Base-by-base conservation (phyloP, 2,329 filamentous ascomycete species). In the Dendrostoma leiphaemia region DNA sequence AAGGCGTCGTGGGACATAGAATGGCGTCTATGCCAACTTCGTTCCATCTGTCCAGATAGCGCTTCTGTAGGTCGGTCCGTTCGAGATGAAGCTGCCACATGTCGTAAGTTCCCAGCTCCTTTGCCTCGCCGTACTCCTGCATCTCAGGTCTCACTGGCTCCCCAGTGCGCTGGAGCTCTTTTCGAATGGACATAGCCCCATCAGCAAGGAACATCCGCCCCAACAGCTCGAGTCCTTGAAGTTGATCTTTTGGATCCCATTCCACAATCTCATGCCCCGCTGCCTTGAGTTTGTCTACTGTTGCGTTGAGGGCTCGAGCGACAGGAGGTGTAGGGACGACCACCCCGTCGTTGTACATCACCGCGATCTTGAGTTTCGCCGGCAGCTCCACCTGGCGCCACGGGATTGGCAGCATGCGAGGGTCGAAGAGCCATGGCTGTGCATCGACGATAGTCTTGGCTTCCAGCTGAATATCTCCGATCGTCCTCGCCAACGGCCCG, bases 261-360 rank as follows among this genome's bases (percentile, higher is more conserved):
- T 82, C 77, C 2, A 83, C 63, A 0, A 86, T 56, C 6, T 81
- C 75, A 60, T 84, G 73, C 1, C 78, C 79, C 0, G 75, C 71
- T 0, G 63, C 66, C 35, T 69, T 62, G 13, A 86, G 69, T 46
- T 66, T 73, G 2, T 70, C 66, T 0, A 72, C 74, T 0, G 80
- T 69, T 6, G 72, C 65, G 3, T 69, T 65, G 9, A 89, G 65
- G 1, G 82, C 85, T 6, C 84, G 75, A 0, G 74, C 69, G 3
- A 89, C 76, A 0, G 86, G 86, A 3, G 87, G 85, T 48, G 88
- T 87, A 0, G 87, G 86, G 6, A 69, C 74, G 4, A 88, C 85
- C 47, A 84, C 74, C 9, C 79, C 81, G 64, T 90, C 87, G 65
- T 85, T 73, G 78, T 80, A 84, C 67, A 89, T 74, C 29, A 89